Evolutionary conservation across 1,284 basidiomycete species (phyloP), one percentile per base, ranked within the genome.

Genomic region (Hypsizygus ulmarius): DNA sequence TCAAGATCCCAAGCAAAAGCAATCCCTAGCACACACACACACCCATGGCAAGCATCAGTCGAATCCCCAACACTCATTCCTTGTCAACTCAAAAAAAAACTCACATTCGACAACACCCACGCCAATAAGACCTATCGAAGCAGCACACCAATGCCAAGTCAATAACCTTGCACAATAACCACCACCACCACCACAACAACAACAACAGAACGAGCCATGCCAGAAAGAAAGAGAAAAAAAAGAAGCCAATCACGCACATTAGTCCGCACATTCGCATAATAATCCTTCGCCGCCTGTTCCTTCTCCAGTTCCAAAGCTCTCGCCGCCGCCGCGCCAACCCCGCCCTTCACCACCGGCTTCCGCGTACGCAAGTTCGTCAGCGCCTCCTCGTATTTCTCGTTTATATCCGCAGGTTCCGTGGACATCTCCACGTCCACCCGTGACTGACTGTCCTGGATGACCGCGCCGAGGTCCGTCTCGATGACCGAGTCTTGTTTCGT

Each of bases 341-440:
- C 54, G 42, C 50, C 52, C 49, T 51, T 66, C 54, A 45, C 57
- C 57, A 75, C 66, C 54, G 87, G 81, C 59, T 84, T 82, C 19
- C 83, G 73, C 29, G 85, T 82, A 43, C 83, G 81, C 35, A 98
- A 74, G 61, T 93, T 93, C 50, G 82, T 77, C 33, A 97, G 74
- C 0, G 94, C 87, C 57, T 95, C 90, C 63, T 94, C 88, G 64
- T 98, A 99, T 16, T 91, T 83, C 35, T 78, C 81, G 62, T 97
- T 92, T 49, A 92, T 85, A 63, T 96, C 93, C 2, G 88, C 87
- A 46, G 90, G 86, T 44, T 90, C 90, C 0, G 90, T 84, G 2
- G 90, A 81, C 58, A 97, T 79, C 56, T 93, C 89, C 47, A 97
- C 87, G 59, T 97, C 92, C 34, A 98, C 92, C 56, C 90, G 83